These are phyloP conservation scores for Scedosporium aurantiacum DNA, from an alignment of 2,329 filamentous ascomycete genomes.

Conservation along the genomic window DNA sequence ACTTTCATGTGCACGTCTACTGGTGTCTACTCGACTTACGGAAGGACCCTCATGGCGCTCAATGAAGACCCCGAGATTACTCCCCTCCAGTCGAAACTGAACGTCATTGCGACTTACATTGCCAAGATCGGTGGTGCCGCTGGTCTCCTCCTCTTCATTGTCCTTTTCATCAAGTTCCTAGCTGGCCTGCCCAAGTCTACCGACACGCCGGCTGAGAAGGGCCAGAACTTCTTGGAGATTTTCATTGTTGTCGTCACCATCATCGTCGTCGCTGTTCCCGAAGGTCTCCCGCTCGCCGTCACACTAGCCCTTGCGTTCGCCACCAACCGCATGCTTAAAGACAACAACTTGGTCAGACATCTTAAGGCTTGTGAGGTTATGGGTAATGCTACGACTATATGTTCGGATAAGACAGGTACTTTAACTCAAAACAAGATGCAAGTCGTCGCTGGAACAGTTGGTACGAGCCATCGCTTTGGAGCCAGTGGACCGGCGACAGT, in stretches of 20 bases:
- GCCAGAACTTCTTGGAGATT: slow-evolving; percentile 64
- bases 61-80: slow-evolving; percentile 66
- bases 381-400: slow-evolving; percentile 65
- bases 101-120: slow-evolving; percentile 65
- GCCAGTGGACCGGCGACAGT: slow-evolving; percentile 19
- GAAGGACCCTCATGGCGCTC: slow-evolving; percentile 63
- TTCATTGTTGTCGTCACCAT: slow-evolving; percentile 71
- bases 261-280: slow-evolving; percentile 69
- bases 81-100: slow-evolving; percentile 65
- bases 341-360: slow-evolving; percentile 67
- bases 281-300: slow-evolving; percentile 68
- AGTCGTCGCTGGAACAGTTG: slow-evolving; percentile 49
- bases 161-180: slow-evolving; percentile 77
- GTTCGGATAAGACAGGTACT: slow-evolving; percentile 58
- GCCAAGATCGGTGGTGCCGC: slow-evolving; percentile 68
- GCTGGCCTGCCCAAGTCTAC: slow-evolving; percentile 48
- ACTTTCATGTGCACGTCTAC: slow-evolving; percentile 66
- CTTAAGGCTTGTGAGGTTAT: slow-evolving; percentile 72
- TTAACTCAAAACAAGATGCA: slow-evolving; percentile 61
- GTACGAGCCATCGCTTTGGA: slow-evolving; percentile 44
- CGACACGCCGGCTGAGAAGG: slow-evolving; percentile 57
- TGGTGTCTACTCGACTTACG: slow-evolving; percentile 62
- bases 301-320: slow-evolving; percentile 68
- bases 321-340: slow-evolving; percentile 64
- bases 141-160: slow-evolving; percentile 69